Evolutionary conservation across 768 basidiomycete genomes (phyloP), one percentile per base, ranked within the genome.

Genomic region (Amanita pseudoporphyria): DNA sequence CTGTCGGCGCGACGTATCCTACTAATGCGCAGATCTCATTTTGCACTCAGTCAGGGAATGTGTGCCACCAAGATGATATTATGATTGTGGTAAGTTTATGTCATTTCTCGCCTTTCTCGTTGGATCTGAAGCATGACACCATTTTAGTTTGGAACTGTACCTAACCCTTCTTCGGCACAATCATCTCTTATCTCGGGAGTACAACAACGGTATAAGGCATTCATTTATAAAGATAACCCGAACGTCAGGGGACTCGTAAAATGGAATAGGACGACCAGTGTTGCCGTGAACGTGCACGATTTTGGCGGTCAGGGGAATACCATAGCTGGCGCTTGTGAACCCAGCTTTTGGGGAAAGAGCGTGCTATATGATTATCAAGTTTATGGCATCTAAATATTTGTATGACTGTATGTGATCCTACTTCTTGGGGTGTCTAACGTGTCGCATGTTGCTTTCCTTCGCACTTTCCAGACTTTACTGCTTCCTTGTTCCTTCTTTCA

Each of bases 61-160:
- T 87, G 33, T 89, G 87, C 64, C 87, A 88, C 62, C 76, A 88
- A 61, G 87, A 89, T 60, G 88, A 91, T 58, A 89, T 90, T 52
- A 67, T 82, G 67, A 81, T 86, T 60, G 75, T 89, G 52, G 83
- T 83, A 66, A 52, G 81, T 74, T 26, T 21, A 31, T 38, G 36
- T 49, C 26, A 46, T 35, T 47, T 21, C 42, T 39, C 38, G 5
- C 38, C 49, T 46, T 16, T 30, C 26, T 52, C 33, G 7, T 36
- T 38, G 36, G 35, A 36, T 40, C 45, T 26, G 12, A 37, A 35
- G 42, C 45, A 32, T 36, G 47, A 24, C 9, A 14, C 22, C 31
- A 18, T 30, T 16, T 19, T 38, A 72, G 68, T 74, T 74, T 56
- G 84, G 83, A 47, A 84, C 84, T 0, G 75, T 71, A 26, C 59